A percentile compares a stretch with the other conserved stretches of the same genome.
These are phyloP conservation scores for Trichophyton equinum DNA, from an alignment of 2,329 filamentous ascomycete genomes.

Conservation along the genomic window DNA sequence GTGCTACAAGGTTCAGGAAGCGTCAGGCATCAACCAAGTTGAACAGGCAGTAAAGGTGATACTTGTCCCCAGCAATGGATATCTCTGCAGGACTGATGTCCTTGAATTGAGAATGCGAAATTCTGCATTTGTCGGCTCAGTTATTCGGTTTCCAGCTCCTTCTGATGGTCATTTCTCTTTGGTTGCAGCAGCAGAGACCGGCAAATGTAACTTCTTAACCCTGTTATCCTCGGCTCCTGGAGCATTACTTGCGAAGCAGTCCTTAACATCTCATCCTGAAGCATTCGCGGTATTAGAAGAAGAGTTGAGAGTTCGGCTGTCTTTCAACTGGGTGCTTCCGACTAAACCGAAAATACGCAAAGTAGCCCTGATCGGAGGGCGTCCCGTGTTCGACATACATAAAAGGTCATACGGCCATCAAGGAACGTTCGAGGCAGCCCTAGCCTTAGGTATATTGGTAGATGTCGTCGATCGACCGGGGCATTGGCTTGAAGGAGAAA, in stretches of 20 bases:
- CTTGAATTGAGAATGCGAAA: slow-evolving; percentile 3
- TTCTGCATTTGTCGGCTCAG: neutral
- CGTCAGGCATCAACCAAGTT: neutral
- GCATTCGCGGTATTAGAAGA: neutral
- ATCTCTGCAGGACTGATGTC: neutral
- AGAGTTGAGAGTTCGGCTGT: neutral
- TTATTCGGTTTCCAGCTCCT: neutral
- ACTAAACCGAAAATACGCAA: neutral
- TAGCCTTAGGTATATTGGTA: slow-evolving; percentile 26
- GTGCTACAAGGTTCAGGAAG: neutral
- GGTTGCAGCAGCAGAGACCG: neutral
- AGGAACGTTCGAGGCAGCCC: slow-evolving; percentile 16
- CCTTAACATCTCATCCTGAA: neutral
- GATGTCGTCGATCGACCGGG: slow-evolving; percentile 27
- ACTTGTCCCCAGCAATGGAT: neutral
- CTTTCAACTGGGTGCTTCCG: neutral
- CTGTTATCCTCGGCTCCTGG: neutral
- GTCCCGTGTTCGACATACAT: neutral
- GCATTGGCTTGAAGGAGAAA: slow-evolving; percentile 29
- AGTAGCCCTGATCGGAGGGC: neutral
- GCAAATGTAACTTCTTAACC: neutral
- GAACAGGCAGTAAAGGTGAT: neutral
- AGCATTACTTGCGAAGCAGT: neutral
- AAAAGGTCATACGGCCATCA: neutral
- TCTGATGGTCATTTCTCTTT: neutral